Percentiles rank a stretch among this genome's conserved stretches.
Conservation (phyloP, 176 grass and related monocot genomes). For the Chloris gayana region DNA sequence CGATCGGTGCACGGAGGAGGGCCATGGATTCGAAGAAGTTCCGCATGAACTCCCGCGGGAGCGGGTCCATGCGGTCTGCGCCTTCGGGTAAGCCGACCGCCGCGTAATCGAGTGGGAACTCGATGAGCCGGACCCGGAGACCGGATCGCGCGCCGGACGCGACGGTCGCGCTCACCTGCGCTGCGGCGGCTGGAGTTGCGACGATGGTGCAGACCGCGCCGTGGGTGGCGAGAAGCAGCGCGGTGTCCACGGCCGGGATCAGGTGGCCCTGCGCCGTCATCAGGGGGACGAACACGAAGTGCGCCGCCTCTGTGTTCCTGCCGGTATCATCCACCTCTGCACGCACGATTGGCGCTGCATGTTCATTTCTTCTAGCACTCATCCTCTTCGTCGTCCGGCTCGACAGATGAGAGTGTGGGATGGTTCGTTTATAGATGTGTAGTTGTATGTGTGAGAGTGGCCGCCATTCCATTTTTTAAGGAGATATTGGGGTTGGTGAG, state of each 20-base stretch:
- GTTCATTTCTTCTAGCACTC: too few relatives aligned
- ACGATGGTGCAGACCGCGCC: conserved; percentile 45
- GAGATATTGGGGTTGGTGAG: too few relatives aligned
- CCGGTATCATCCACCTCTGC: not conserved
- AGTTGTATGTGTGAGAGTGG: too few relatives aligned
- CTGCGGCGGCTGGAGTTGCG: conserved; percentile 3
- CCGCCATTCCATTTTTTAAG: too few relatives aligned
- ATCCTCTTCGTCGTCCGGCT: too few relatives aligned
- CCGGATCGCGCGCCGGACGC: not conserved
- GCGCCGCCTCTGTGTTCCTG: not conserved
- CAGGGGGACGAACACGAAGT: conserved; percentile 65
- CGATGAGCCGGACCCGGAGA: conserved; percentile 12
- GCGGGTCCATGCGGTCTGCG: too few relatives aligned
- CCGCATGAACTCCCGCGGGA: accelerated
- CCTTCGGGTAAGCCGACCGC: conserved; percentile 13
- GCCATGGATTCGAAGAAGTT: conserved; percentile 25
- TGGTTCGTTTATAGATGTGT: too few relatives aligned
- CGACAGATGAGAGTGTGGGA: too few relatives aligned
- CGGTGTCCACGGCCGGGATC: conserved; percentile 58
- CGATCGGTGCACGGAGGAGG: conserved; percentile 32
- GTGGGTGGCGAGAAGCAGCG: conserved; percentile 44
- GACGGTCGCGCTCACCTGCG: too few relatives aligned
- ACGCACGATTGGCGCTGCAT: not conserved
- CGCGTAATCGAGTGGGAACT: conserved; percentile 39
- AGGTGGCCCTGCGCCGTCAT: conserved; percentile 52